Base-by-base conservation (phyloP, 1,284 basidiomycete genomes). In the Rhodotorula sp. region DNA sequence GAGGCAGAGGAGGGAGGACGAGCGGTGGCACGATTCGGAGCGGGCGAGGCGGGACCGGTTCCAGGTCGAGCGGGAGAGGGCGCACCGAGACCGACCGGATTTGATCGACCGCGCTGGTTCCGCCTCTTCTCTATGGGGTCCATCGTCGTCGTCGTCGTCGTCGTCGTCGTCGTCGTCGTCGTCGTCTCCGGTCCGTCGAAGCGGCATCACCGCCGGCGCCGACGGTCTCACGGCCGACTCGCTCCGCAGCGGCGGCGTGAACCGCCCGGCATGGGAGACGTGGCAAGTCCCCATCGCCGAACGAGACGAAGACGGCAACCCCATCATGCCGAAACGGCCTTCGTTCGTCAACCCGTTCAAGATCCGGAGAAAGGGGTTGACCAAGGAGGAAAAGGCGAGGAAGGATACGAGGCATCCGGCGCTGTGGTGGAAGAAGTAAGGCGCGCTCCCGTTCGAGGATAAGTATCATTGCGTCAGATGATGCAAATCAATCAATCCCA, bases 331-430 rank as follows among this genome's bases (percentile, higher is more conserved):
- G 15, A 67, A 67, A 26, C 54, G 65, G 52, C 68, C 71, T 49
- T 60, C 56, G 38, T 67, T 62, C n/a, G 65, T 62, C 21, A 72
- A 72, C 62, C 58, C 54, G 54, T 72, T 34, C 68, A 72, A 72
- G 71, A 69, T 69, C 43, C 34, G 68, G n/a, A 47, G 68, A 31
- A n/a, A 59, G 62, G 62, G 54, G 26, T 38, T 55, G 62, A 43
- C 59, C 31, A 65, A 56, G 56, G 65, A 54, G 48, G 68, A 72
- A 57, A 72, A 69, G 71, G 50, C 45, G 52, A 12, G 34, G 26
- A 64, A 43, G 62, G 67, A 72, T n/a, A 5, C n/a, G 58, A 60
- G 54, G 49, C 71, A 72, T 47, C 71, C 71, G 7, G 50, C 66
- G 45, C 14, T 73, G 50, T 67, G 64, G 49, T 73, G 68, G 68